Base-by-base conservation (phyloP, 1,284 basidiomycete species). In the Sporisorium scitamineum region DNA sequence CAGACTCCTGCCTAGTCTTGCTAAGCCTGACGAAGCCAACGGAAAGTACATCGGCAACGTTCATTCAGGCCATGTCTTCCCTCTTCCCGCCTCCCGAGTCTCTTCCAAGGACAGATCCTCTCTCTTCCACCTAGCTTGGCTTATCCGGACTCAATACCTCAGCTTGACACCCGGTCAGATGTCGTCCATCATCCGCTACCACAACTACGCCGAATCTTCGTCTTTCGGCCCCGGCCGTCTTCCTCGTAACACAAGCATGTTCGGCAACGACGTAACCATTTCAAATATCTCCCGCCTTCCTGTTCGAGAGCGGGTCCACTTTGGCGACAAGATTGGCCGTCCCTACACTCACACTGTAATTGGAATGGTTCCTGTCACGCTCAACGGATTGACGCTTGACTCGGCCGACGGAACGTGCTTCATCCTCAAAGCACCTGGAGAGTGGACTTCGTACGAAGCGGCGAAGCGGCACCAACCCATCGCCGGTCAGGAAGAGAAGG, bases 31-130 rank as follows among this genome's bases (percentile, higher is more conserved):
- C 10, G 31, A 31, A 31, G 31, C 27, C n/a, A 11, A 11, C 18
- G 55, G 37, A 3, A 32, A 24, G n/a, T 57, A 57, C 55, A 32
- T 57, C n/a, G 55, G 55, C 55, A 57, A 57, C 55, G 44, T 57
- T 42, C 55, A 57, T 31, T 42, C 55, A 5, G 55, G 29, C 16
- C 27, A 42, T 20, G 55, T 42, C 20, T 54, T 42, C 18, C 53
- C 34, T 4, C 39, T 42, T 8, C 2, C 22, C 26, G n/a, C 52
- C 11, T 20, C 14, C 24, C 24, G 16, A 24, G 37, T 54, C 16
- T n/a, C 24, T 20, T 8, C 16, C 11, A 5, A 16, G 5, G 13
- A 18, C 24, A n/a, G 37, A 2, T 24, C 39, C 26, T 16, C 39
- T 13, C 31, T 51, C 16, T 51, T 51, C 31, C 29, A 51, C 18